These are phyloP conservation scores for Candida pseudofarinosa DNA, from an alignment of 805 yeast genomes.

Conservation along the genomic window DNA sequence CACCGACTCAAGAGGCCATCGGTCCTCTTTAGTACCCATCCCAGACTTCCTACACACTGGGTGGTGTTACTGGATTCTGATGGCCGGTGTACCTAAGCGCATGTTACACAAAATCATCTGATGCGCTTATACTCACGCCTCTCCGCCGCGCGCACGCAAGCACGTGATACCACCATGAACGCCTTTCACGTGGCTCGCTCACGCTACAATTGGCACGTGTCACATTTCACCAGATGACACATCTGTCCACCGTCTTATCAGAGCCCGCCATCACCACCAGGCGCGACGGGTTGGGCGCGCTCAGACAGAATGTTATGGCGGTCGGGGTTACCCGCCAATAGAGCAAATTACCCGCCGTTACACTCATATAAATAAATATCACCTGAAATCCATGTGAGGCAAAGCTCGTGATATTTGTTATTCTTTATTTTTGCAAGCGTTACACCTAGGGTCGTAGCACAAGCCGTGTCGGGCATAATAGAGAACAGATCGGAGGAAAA, in stretches of 20 bases:
- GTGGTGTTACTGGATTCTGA: background rate
- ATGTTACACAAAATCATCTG: background rate
- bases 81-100: background rate
- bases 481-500: no score
- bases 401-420: constrained; percentile 20
- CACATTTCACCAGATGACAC: no score
- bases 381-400: constrained; percentile 29
- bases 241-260: no score
- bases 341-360: constrained; percentile 13
- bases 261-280: no score
- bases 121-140: background rate
- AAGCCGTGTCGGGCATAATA: no score
- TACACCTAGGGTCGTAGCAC: background rate
- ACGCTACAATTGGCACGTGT: no score
- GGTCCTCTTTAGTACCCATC: background rate
- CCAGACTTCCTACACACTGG: background rate
- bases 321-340: background rate
- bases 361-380: constrained; percentile 13
- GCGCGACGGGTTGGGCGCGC: no score
- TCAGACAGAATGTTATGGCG: no score
- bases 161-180: no score
- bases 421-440: constrained; percentile 4
- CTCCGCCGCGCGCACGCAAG: no score
- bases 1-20: background rate
- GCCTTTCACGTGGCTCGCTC: no score